These are phyloP conservation scores for Saccharum officinarum DNA, from an alignment of 176 grass and related monocot genomes.

Conservation along the genomic window DNA sequence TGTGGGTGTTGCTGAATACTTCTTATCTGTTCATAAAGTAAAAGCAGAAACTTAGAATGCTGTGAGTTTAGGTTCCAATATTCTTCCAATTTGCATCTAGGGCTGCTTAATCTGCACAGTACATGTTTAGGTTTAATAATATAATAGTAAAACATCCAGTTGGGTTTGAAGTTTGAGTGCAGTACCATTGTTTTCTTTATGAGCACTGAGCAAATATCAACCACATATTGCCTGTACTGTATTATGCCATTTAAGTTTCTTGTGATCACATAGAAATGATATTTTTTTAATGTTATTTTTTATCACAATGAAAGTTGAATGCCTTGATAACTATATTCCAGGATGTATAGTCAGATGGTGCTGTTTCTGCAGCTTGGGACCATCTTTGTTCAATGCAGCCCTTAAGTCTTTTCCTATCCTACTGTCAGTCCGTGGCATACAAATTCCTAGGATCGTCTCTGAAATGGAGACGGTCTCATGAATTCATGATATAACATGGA, in stretches of 20 bases:
- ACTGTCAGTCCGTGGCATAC: background rate
- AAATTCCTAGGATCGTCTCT: background rate
- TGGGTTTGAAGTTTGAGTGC: background rate
- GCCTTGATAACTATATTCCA: slow-evolving; percentile 14
- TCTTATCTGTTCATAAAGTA: slow-evolving; percentile 7
- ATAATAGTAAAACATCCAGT: background rate
- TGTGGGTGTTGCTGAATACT: background rate
- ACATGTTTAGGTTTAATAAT: slow-evolving; percentile 1
- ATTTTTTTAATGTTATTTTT: background rate
- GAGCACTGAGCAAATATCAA: background rate
- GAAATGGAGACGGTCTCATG: background rate
- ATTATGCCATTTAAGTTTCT: background rate
- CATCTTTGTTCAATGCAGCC: background rate
- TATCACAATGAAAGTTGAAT: background rate
- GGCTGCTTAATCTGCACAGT: background rate
- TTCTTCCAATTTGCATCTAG: background rate
- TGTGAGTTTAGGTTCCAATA: background rate
- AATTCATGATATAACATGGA: background rate
- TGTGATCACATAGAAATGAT: background rate
- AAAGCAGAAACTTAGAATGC: background rate
- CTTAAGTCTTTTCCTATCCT: slow-evolving; percentile 6
- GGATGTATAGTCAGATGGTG: background rate
- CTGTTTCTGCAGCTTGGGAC: slow-evolving; percentile 10
- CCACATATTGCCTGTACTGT: background rate
- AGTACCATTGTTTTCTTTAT: background rate